Evolutionary conservation across 2,329 filamentous ascomycete species (phyloP), one percentile per base, ranked within the genome.

Genomic region (Trichoderma atrobrunneum): DNA sequence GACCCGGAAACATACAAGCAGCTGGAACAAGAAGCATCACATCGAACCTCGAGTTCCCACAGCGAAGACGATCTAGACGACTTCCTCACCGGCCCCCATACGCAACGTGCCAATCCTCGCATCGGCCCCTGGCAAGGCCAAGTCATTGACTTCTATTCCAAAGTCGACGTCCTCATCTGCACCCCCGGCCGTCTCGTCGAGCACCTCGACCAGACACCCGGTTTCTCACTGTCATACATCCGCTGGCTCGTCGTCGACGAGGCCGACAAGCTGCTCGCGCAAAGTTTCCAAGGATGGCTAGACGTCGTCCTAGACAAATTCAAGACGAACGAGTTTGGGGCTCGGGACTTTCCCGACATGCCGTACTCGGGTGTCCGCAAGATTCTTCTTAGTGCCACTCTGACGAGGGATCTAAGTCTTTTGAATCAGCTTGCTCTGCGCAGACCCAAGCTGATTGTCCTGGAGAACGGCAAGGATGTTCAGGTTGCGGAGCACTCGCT

Each of bases 161-260:
- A 91, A 75, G 90, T 97, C 4, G 95, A 98, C 79, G 88, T 98
- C 39, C 86, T 99, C 30, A 92, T 98, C 65, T 96, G 94, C 80
- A 98, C 95, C 0, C 95, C 95, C 0, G 96, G 96, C 73, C 90
- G 95, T 74, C 87, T 98, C 1, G 94, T 98, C 5, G 95, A 98
- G 77, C 95, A 98, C 80, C 87, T 98, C 65, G 91, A 92, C 74
- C 90, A 91, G 73, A 98, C 95, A 0, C 89, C 89, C 3, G 94
- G 94, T 0, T 98, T 98, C 79, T 89, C 87, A 0, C 85, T 98
- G 26, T 88, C 92, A 71, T 87, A 92, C 78, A 85, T 98, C 5
- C 89, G 93, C 73, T 98, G 95, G 94, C 85, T 98, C 0, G 89
- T 98, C 3, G 92, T 98, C 60, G 95, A 98, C 77, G 95, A 98